These are phyloP conservation scores for Fusarium aywerte DNA, from an alignment of 2,329 filamentous ascomycete species.

Conservation along the genomic window DNA sequence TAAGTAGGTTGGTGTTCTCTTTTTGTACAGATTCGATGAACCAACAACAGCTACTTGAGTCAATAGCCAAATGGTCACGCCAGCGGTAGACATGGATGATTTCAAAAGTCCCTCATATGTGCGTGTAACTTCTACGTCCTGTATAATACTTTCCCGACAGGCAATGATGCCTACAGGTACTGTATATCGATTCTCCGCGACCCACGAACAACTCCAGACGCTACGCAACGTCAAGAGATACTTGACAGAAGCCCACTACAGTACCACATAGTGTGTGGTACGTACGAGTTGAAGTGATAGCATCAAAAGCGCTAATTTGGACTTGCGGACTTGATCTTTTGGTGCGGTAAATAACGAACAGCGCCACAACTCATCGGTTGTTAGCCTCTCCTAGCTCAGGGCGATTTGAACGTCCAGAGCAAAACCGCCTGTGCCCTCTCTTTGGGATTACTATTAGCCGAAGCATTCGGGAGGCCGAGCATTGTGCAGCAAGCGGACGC, in stretches of 20 bases:
- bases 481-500: conserved; percentile 4
- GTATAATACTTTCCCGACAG: conserved; percentile 7
- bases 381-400: conserved; percentile 17
- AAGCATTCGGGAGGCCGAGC: neutral
- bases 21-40: neutral
- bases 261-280: neutral
- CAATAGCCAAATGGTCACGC: conserved; percentile 7
- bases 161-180: neutral
- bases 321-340: neutral
- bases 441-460: conserved; percentile 30
- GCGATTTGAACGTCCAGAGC: neutral
- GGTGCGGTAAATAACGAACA: conserved; percentile 23
- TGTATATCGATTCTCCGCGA: conserved; percentile 2
- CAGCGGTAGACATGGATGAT: neutral
- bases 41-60: neutral
- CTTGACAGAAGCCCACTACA: neutral
- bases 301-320: conserved; percentile 5
- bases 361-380: conserved; percentile 35
- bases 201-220: conserved; percentile 14
- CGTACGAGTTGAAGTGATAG: conserved; percentile 7
- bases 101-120: conserved; percentile 16
- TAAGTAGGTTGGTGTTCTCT: neutral
- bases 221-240: no score
- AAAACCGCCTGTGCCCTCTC: conserved; percentile 9
- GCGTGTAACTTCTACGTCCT: neutral